A percentile compares a stretch with the other conserved stretches of the same genome.
phyloP scores from a whole-genome alignment of 2,329 filamentous ascomycete species.

The Diaporthe citri region DNA sequence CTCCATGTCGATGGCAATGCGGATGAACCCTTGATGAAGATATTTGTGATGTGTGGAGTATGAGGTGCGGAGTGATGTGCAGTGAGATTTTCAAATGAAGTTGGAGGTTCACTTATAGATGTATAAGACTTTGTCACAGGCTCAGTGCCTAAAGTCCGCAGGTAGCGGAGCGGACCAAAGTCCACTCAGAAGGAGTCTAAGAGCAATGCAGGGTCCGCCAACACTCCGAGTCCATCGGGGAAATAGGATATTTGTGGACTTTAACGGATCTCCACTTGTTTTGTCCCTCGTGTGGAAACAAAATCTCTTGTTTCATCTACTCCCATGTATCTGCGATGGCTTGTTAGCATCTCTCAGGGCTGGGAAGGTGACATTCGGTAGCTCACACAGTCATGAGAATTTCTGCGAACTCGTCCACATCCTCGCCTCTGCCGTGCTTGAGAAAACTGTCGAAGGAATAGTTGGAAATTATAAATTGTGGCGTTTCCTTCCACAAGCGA shows the following conservation, averaged over 20 bases:
- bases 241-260: rapidly evolving
- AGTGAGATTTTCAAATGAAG: neutral
- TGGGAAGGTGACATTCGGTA: too few species aligned
- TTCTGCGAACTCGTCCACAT: conserved; percentile 6
- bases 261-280: rapidly evolving
- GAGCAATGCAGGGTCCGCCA: neutral
- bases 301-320: conserved; percentile 18
- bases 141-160: neutral
- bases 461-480: conserved; percentile 6
- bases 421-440: neutral
- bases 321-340: neutral
- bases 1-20: neutral
- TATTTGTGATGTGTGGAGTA: neutral
- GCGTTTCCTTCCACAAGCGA: neutral
- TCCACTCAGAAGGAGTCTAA: neutral
- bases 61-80: neutral
- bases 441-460: conserved; percentile 7
- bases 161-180: conserved; percentile 9
- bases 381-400: conserved; percentile 16
- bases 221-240: neutral
- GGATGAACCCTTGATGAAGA: neutral
- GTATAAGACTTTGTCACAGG: neutral
- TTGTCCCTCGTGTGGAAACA: neutral
- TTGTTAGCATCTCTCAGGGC: neutral
- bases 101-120: neutral